phyloP scores from a whole-genome alignment of 345 rosid genomes.

The Citrus maxima region DNA sequence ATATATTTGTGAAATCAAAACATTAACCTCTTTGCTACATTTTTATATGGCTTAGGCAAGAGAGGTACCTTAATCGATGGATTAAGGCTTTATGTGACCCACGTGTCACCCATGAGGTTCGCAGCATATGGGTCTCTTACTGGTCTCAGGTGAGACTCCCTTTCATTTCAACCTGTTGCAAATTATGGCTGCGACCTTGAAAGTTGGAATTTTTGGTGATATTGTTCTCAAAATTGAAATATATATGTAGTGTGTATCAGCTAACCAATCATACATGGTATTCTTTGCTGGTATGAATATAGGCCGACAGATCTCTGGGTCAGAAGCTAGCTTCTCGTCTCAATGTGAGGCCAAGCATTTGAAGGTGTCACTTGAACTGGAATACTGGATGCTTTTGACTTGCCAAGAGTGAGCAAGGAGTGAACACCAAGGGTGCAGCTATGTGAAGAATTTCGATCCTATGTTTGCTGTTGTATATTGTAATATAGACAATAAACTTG shows the following conservation, averaged over 20 bases:
- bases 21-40: not conserved
- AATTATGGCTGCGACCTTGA: not conserved
- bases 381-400: not conserved
- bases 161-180: not conserved
- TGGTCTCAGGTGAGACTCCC: constrained; percentile 62
- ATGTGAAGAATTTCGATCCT: constrained; percentile 6
- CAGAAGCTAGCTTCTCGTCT: constrained; percentile 84
- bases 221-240: not conserved
- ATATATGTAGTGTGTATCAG: not conserved
- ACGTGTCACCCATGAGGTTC: constrained; percentile 80
- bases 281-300: constrained; percentile 13
- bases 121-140: constrained; percentile 82
- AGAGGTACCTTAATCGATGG: constrained; percentile 64
- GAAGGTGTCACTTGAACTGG: constrained; percentile 20
- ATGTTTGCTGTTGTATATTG: constrained; percentile 7
- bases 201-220: not conserved
- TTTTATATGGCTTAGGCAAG: constrained; percentile 58
- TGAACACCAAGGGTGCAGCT: not conserved
- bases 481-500: constrained; percentile 1
- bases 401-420: constrained; percentile 9
- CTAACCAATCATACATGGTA: not conserved
- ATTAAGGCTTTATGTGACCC: constrained; percentile 71
- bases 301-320: constrained; percentile 77
- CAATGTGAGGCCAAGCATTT: constrained; percentile 65
- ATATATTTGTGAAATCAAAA: not conserved